These are phyloP conservation scores for Aspergillus sp. DNA, from an alignment of 2,329 filamentous ascomycete species.

Conservation along the genomic window DNA sequence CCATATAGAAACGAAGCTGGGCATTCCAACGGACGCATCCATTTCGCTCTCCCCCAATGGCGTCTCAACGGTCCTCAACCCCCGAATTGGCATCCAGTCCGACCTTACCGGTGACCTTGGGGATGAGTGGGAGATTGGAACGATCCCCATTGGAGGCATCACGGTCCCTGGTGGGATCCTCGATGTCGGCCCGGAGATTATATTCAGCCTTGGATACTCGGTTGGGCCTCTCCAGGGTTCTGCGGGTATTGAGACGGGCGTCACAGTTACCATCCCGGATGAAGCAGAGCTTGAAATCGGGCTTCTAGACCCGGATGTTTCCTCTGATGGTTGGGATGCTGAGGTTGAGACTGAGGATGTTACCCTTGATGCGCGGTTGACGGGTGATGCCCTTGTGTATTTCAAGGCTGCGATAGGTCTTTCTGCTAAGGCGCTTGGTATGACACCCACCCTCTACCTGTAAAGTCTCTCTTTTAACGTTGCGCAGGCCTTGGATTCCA, in stretches of 20 bases:
- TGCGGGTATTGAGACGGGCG: constrained; percentile 19
- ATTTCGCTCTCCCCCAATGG: constrained; percentile 8
- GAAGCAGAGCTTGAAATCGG: constrained; percentile 22
- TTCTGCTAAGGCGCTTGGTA: constrained; percentile 13
- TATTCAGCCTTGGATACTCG: constrained; percentile 17
- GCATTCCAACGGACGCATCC: too few relatives aligned
- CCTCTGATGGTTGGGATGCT: constrained; percentile 17
- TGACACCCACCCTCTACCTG: background rate
- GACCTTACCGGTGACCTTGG: constrained; percentile 16
- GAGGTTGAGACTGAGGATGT: constrained; percentile 12
- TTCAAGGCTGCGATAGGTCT: constrained; percentile 18
- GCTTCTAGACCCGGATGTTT: constrained; percentile 17
- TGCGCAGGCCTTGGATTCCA: constrained; percentile 17
- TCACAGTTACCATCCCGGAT: constrained; percentile 18
- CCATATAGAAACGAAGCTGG: constrained; percentile 12
- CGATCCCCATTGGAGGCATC: constrained; percentile 23
- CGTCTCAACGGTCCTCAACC: constrained; percentile 18
- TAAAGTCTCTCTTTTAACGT: background rate
- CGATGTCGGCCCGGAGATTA: constrained; percentile 20
- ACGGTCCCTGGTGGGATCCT: constrained; percentile 19
- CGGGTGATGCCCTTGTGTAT: constrained; percentile 13
- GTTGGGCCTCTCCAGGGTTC: constrained; percentile 22
- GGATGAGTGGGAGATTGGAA: constrained; percentile 17
- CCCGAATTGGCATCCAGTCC: constrained; percentile 19
- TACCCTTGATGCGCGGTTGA: constrained; percentile 17